Percentiles rank a stretch among this genome's conserved stretches.
phyloP scores from a whole-genome alignment of 2,329 filamentous ascomycete genomes.

The Botrytis elliptica region DNA sequence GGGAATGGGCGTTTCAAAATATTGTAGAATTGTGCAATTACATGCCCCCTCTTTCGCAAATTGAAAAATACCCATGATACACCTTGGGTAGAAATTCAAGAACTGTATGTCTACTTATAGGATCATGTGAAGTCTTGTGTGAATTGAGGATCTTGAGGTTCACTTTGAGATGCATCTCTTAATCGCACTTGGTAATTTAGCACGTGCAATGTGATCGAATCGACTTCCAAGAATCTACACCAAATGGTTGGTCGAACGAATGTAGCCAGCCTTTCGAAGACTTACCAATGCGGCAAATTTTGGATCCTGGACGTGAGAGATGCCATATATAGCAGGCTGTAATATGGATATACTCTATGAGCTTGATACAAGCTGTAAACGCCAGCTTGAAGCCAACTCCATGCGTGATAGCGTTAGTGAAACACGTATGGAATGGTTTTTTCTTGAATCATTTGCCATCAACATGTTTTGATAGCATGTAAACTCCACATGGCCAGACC shows the following conservation, averaged over 20 bases:
- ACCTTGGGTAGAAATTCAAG: neutral
- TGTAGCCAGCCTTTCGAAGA: neutral
- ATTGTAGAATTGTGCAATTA: slow-evolving; percentile 23
- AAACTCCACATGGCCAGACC: neutral
- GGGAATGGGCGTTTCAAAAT: slow-evolving; percentile 26
- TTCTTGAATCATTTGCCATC: neutral
- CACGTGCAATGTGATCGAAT: neutral
- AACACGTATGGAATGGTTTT: neutral
- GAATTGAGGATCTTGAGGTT: neutral
- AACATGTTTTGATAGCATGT: neutral
- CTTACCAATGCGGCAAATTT: neutral
- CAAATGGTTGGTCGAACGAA: neutral
- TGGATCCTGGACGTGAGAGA: neutral
- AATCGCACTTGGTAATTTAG: neutral
- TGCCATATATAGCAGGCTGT: neutral
- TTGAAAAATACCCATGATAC: neutral
- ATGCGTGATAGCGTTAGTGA: neutral
- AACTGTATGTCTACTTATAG: neutral
- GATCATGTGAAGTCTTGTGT: neutral
- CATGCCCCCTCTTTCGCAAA: slow-evolving; percentile 14
- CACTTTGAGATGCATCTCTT: neutral
- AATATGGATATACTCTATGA: neutral
- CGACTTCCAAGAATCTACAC: neutral
- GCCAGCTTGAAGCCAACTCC: neutral
- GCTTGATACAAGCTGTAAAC: neutral